These are phyloP conservation scores for Eucalyptus polyanthemos DNA, from an alignment of 345 rosid genomes.

Conservation along the genomic window DNA sequence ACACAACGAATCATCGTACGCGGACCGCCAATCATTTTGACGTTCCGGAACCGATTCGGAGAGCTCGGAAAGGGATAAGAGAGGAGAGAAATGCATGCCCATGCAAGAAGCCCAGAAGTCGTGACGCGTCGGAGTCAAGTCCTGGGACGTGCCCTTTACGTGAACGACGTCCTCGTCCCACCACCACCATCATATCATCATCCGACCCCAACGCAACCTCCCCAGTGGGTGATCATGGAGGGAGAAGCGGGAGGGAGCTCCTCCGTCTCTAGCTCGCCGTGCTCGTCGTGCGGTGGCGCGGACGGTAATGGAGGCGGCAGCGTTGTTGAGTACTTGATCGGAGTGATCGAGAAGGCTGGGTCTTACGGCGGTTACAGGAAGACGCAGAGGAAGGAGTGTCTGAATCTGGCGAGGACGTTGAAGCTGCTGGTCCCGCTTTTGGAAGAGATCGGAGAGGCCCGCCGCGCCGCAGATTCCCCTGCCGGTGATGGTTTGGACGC, in stretches of 20 bases:
- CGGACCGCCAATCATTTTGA: not conserved
- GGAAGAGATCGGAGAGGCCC: slow-evolving; percentile 32
- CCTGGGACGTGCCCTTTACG: not conserved
- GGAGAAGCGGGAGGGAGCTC: not conserved
- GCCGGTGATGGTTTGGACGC: not conserved
- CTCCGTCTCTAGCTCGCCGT: not conserved
- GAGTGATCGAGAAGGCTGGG: slow-evolving; percentile 24
- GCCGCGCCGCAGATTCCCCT: not conserved
- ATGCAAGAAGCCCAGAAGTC: not conserved
- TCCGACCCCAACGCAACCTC: too few species aligned
- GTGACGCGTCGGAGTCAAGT: not conserved
- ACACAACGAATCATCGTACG: not conserved
- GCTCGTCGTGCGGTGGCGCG: not conserved
- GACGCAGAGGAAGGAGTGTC: slow-evolving; percentile 43
- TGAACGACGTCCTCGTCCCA: not conserved
- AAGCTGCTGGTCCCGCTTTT: slow-evolving; percentile 46
- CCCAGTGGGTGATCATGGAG: not conserved
- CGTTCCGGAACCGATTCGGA: not conserved
- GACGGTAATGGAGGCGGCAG: not conserved
- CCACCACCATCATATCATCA: too few species aligned
- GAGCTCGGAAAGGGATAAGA: not conserved
- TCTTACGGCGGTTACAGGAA: slow-evolving; percentile 19
- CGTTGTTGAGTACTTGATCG: slow-evolving; percentile 18
- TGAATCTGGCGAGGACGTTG: slow-evolving; percentile 42
- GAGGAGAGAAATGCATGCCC: not conserved